A percentile compares a stretch with the other conserved stretches of the same genome.
phyloP scores from a whole-genome alignment of 2,329 filamentous ascomycete species.

The Claviceps sorghi region DNA sequence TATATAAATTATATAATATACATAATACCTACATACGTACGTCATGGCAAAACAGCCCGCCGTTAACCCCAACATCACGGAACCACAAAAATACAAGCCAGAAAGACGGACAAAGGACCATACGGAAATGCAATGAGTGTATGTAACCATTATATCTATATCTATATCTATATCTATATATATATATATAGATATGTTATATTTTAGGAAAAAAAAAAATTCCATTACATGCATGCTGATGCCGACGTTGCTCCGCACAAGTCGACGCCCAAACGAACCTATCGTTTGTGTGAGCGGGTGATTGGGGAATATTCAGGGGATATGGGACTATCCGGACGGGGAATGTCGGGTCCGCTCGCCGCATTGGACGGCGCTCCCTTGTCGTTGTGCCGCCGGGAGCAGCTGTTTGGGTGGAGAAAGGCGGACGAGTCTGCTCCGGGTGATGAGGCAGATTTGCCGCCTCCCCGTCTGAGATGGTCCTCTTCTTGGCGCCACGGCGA shows the following conservation, averaged over 20 bases:
- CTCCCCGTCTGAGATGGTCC: too few species aligned
- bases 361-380: background rate
- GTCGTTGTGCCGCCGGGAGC: background rate
- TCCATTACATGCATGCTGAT: too few species aligned
- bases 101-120: too few species aligned
- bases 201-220: background rate
- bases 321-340: conserved; percentile 28
- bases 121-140: too few species aligned
- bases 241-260: conserved; percentile 7
- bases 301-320: conserved; percentile 19
- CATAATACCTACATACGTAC: too few species aligned
- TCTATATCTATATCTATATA: too few species aligned
- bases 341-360: conserved; percentile 15
- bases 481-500: background rate
- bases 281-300: conserved; percentile 22
- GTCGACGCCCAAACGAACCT: conserved; percentile 22
- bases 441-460: background rate
- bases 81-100: too few species aligned
- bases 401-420: conserved; percentile 3
- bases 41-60: too few species aligned
- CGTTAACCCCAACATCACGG: too few species aligned
- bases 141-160: too few species aligned
- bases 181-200: too few species aligned
- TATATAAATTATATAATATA: too few species aligned
- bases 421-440: conserved; percentile 9